phyloP scores from a whole-genome alignment of 2,329 filamentous ascomycete species.

The Ceratocystis smalleyi region DNA sequence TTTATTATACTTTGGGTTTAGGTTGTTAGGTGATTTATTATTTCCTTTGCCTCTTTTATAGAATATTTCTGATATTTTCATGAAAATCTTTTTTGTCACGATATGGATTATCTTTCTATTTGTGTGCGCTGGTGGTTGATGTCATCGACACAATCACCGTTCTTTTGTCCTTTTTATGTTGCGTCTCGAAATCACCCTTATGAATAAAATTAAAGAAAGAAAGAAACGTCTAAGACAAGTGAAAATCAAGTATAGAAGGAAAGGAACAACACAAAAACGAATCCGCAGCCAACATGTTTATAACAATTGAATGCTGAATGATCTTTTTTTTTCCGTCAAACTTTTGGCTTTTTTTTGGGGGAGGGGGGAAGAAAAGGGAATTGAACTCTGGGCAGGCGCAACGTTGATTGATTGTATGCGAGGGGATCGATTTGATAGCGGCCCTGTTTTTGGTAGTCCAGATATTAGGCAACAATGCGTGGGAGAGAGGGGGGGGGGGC shows the following conservation, averaged over 20 bases:
- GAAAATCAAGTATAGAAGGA: background rate
- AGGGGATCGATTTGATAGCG: no score
- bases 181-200: no score
- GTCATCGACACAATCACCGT: no score
- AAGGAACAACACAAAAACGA: background rate
- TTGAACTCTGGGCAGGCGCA: no score
- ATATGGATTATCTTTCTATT: no score
- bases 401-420: no score
- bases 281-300: background rate
- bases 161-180: no score
- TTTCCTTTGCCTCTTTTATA: background rate
- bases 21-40: background rate
- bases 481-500: background rate
- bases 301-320: constrained; percentile 1
- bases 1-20: background rate
- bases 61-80: no score
- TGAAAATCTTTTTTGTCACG: no score
- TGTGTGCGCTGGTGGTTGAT: no score
- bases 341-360: background rate
- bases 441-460: background rate
- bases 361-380: background rate
- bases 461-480: background rate
- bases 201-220: background rate
- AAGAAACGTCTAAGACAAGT: background rate
- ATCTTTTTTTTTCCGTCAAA: background rate